A percentile compares a stretch with the other conserved stretches of the same genome.
Evolutionary conservation across 2,329 filamentous ascomycete genomes (phyloP).

Genomic region (Sporothrix inflata): DNA sequence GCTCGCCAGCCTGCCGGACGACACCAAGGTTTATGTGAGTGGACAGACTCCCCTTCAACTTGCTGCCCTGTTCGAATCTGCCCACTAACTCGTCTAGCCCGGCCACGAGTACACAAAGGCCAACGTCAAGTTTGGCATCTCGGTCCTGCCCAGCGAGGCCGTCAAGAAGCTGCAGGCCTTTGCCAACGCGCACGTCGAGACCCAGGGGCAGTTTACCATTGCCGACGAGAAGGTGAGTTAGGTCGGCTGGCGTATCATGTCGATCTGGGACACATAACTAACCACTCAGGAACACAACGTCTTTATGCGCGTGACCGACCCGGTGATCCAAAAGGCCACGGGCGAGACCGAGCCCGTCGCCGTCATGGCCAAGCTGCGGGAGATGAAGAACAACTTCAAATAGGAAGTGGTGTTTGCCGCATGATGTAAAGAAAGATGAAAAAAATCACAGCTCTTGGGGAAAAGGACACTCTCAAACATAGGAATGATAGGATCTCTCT

Average conservation of each 20-base stretch:
- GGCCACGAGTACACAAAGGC: constrained; percentile 98
- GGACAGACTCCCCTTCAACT: constrained; percentile 47
- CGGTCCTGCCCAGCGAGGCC: constrained; percentile 73
- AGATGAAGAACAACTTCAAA: constrained; percentile 84
- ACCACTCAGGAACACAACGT: constrained; percentile 94
- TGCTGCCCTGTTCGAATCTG: no score
- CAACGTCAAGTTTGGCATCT: constrained; percentile 86
- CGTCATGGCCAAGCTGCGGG: constrained; percentile 82
- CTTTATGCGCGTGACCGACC: constrained; percentile 86
- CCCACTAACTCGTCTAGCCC: constrained; percentile 67
- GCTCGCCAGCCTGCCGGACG: constrained; percentile 78
- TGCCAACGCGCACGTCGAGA: constrained; percentile 79
- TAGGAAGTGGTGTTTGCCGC: no score
- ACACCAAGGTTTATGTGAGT: constrained; percentile 86
- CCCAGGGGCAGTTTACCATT: constrained; percentile 95
- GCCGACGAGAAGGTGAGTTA: constrained; percentile 90
- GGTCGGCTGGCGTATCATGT: no score
- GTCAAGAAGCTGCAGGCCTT: constrained; percentile 78
- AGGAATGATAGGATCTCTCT: no score
- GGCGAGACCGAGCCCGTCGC: constrained; percentile 78
- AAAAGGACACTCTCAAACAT: background rate
- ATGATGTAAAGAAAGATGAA: background rate
- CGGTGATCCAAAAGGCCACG: constrained; percentile 79
- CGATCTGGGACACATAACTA: no score
- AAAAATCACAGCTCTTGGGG: background rate